Evolutionary conservation across 179 eudicot genomes (phyloP).

Genomic region (Beta lomatogona): DNA sequence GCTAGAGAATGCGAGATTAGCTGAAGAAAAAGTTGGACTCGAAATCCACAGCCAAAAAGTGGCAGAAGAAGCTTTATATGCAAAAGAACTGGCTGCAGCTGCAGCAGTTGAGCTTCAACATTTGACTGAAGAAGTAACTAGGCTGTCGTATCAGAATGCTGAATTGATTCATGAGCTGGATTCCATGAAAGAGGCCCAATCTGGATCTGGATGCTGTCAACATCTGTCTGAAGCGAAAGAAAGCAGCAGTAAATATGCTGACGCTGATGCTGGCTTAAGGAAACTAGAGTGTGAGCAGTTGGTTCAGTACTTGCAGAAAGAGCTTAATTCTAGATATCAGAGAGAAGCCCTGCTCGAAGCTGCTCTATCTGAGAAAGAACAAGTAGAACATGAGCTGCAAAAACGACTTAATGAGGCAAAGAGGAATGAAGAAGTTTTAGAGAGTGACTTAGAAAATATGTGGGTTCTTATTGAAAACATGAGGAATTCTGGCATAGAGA

Average conservation of each 20-base stretch:
- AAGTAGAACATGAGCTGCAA: constrained; percentile 13
- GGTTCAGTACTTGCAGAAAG: constrained; percentile 25
- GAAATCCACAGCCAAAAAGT: constrained; percentile 26
- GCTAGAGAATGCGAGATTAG: constrained; percentile 26
- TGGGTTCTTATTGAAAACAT: constrained; percentile 17
- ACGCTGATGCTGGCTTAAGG: constrained; percentile 15
- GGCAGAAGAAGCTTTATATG: constrained; percentile 35
- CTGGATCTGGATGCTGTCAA: constrained; percentile 17
- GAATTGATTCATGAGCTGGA: constrained; percentile 25
- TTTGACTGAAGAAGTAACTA: constrained; percentile 32
- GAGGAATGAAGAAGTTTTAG: constrained; percentile 20
- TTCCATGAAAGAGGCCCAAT: constrained; percentile 22
- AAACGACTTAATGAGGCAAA: constrained; percentile 19
- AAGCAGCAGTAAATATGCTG: constrained; percentile 2
- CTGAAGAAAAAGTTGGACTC: constrained; percentile 30
- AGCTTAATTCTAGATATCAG: constrained; percentile 14
- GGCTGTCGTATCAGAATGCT: constrained; percentile 31
- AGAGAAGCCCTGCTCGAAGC: constrained; percentile 31
- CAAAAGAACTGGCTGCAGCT: constrained; percentile 35
- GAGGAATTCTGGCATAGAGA: constrained; percentile 11
- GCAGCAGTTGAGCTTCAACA: constrained; percentile 36
- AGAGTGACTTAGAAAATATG: constrained; percentile 17
- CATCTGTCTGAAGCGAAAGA: constrained; percentile 18
- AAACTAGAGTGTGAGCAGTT: constrained; percentile 17
- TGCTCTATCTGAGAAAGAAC: constrained; percentile 32